Base-by-base conservation (phyloP, 768 basidiomycete species). In the Neoboletus subvelutipes region DNA sequence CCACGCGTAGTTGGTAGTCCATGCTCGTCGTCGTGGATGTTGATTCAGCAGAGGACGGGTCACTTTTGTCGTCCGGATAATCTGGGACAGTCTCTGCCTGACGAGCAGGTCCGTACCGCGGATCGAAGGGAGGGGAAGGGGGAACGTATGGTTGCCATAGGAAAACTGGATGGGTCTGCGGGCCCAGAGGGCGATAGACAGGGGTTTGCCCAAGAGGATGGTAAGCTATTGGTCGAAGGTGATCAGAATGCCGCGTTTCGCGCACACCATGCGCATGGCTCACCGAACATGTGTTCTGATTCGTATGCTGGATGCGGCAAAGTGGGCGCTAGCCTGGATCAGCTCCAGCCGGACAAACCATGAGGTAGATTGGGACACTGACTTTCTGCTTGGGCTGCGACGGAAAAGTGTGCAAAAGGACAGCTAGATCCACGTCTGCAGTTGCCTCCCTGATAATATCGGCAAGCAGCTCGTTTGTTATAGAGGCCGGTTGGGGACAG, bases 61-160 rank as follows among this genome's bases (percentile, higher is more conserved):
- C 69, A 22, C 65, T 64, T 11, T 45, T 62, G 51, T 69, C 67
- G 53, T 70, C 68, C 3, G 61, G 62, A 31, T 58, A 62, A 52
- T 71, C 67, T 36, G 29, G 20, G 5, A 42, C 34, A 12, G 45
- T 33, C 33, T 66, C 62, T 20, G 45, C 31, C 5, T 48, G 60
- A 47, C 43, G 45, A 28, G 41, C 54, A 49, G 37, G 37, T 29
- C 56, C 60, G 37, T 59, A 66, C 20, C 33, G 47, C 17, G 61
- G 56, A 61, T 64, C 61, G 55, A 64, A 55, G 8, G 64, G 57
- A 22, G 58, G 45, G 3, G 57, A 59, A 3, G 56, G 39, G 10
- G 64, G 53, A 52, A 58, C 70, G 59, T 77, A 77, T 75, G 67
- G 65, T 65, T 59, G 69, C 64, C 55, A 63, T 55, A 63, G 45